Conservation (phyloP, 2,329 filamentous ascomycete species). For the Scedosporium minutisporum region DNA sequence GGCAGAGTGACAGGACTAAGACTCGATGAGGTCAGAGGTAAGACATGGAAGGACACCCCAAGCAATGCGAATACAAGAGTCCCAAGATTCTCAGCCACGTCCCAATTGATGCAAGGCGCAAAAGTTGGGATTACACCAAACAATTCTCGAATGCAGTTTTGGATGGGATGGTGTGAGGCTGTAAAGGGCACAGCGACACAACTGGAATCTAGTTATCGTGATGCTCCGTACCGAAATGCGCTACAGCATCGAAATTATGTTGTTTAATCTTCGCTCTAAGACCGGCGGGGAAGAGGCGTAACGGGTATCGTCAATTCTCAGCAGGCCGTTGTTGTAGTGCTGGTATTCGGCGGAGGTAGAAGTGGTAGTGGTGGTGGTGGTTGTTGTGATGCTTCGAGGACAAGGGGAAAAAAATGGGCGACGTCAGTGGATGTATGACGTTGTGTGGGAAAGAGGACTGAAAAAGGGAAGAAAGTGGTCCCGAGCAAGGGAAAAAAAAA, state of each 20-base stretch:
- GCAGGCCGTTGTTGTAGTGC: not conserved
- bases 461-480: slow-evolving; percentile 5
- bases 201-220: not conserved
- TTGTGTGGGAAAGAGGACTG: slow-evolving; percentile 4
- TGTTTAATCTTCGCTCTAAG: not conserved
- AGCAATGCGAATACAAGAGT: slow-evolving; percentile 2
- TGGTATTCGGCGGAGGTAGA: not conserved
- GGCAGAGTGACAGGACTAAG: slow-evolving; percentile 9
- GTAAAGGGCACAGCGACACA: not conserved
- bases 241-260: not conserved
- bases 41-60: slow-evolving; percentile 1
- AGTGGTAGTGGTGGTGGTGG: slow-evolving; percentile 2
- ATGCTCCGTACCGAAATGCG: not conserved
- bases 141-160: not conserved
- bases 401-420: slow-evolving; percentile 7
- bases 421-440: slow-evolving; percentile 8
- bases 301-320: not conserved
- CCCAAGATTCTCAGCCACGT: not conserved
- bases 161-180: not conserved
- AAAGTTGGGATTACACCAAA: slow-evolving; percentile 1
- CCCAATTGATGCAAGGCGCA: slow-evolving; percentile 1
- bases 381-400: slow-evolving; percentile 6
- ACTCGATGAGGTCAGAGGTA: slow-evolving; percentile 32
- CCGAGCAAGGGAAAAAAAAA: not conserved
- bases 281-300: not conserved